phyloP scores from a whole-genome alignment of 176 grass and related monocot genomes.

The Hyparrhenia diplandra region DNA sequence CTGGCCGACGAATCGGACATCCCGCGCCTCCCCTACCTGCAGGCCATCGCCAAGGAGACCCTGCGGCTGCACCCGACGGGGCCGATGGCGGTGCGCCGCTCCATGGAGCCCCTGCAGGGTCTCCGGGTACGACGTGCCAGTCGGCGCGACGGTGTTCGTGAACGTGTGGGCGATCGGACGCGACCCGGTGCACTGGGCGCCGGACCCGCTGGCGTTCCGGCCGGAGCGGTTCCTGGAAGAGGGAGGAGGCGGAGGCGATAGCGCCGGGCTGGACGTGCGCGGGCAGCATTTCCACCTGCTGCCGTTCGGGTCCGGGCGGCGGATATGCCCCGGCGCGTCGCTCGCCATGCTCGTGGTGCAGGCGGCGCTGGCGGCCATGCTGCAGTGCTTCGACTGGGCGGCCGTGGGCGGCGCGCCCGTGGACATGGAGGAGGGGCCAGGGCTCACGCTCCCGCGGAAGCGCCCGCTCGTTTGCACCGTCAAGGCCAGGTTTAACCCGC shows the following conservation, averaged over 20 bases:
- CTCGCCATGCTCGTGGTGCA: slow-evolving; percentile 52
- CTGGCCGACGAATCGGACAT: slow-evolving; percentile 52
- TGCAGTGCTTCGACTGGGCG: slow-evolving; percentile 73
- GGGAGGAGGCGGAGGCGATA: not conserved
- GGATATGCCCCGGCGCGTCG: slow-evolving; percentile 63
- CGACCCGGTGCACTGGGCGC: slow-evolving; percentile 42
- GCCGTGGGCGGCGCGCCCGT: slow-evolving; percentile 30
- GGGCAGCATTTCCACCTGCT: slow-evolving; percentile 75
- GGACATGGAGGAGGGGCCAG: slow-evolving; percentile 61
- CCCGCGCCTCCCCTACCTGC: slow-evolving; percentile 56
- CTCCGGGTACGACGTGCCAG: slow-evolving; percentile 51
- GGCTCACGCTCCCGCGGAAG: slow-evolving; percentile 42
- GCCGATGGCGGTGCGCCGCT: slow-evolving; percentile 36
- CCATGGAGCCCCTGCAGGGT: slow-evolving; percentile 26
- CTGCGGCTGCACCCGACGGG: slow-evolving; percentile 54
- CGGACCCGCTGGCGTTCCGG: slow-evolving; percentile 52
- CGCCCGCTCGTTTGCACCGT: slow-evolving; percentile 32
- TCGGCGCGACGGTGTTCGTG: slow-evolving; percentile 40
- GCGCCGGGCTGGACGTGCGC: slow-evolving; percentile 38
- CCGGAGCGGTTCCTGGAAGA: slow-evolving; percentile 49
- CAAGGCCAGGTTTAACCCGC: slow-evolving; percentile 6
- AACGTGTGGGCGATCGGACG: slow-evolving; percentile 66
- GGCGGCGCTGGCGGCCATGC: slow-evolving; percentile 37
- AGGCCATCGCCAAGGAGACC: slow-evolving; percentile 57
- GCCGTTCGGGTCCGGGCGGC: slow-evolving; percentile 60